A percentile compares a stretch with the other conserved stretches of the same genome.
These are phyloP conservation scores for Isochrysis galbana DNA, from an alignment of 78 protist species.

Conservation along the genomic window DNA sequence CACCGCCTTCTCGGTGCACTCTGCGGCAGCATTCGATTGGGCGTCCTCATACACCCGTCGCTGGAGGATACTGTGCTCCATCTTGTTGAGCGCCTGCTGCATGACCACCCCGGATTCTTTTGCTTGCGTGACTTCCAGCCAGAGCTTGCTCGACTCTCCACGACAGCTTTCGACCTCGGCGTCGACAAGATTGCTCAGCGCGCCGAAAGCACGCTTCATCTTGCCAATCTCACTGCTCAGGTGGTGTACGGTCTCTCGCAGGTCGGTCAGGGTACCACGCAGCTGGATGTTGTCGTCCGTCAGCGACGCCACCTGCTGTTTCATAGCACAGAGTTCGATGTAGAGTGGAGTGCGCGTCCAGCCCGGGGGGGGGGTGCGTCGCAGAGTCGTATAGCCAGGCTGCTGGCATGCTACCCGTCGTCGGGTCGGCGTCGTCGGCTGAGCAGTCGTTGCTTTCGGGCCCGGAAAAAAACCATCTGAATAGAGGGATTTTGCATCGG, in stretches of 20 bases:
- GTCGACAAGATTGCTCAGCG: background rate
- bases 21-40: too few species aligned
- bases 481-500: too few species aligned
- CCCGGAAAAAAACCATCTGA: too few species aligned
- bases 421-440: too few species aligned
- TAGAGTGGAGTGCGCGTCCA: too few species aligned
- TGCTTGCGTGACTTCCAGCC: background rate
- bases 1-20: too few species aligned
- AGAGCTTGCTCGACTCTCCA: background rate
- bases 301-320: background rate
- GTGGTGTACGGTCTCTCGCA: background rate
- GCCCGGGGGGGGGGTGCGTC: too few species aligned
- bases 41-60: background rate
- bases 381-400: too few species aligned
- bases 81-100: background rate
- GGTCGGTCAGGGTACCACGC: background rate
- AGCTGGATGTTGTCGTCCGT: background rate
- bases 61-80: background rate
- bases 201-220: background rate
- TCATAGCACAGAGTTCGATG: background rate
- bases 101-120: background rate
- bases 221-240: background rate
- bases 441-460: too few species aligned
- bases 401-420: too few species aligned
- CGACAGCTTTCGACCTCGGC: background rate